These are phyloP conservation scores for Plectranthus barbatus DNA, from an alignment of 257 asterid genomes.

Conservation along the genomic window DNA sequence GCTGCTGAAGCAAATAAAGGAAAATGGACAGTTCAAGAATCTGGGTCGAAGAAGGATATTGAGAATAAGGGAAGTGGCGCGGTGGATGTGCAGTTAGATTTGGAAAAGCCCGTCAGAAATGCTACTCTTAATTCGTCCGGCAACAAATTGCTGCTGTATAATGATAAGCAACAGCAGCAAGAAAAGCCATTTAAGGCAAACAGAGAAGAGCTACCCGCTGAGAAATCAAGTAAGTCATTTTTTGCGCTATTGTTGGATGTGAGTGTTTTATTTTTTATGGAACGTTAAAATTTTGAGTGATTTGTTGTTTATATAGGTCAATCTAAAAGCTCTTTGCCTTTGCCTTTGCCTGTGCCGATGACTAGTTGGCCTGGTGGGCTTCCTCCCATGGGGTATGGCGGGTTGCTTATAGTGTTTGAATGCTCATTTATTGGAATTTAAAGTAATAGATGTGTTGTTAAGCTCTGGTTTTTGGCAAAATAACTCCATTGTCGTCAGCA, in stretches of 20 bases:
- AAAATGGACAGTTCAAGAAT: slow-evolving; percentile 25
- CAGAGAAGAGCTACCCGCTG: slow-evolving; percentile 14
- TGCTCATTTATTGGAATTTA: background rate
- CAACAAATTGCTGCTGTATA: slow-evolving; percentile 16
- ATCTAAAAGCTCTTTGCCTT: slow-evolving; percentile 41
- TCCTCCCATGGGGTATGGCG: slow-evolving; percentile 83
- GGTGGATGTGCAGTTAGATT: too few relatives aligned
- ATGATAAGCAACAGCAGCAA: slow-evolving; percentile 26
- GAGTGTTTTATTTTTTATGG: background rate
- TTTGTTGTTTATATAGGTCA: slow-evolving; percentile 32
- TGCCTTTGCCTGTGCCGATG: slow-evolving; percentile 68
- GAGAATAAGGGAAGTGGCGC: slow-evolving; percentile 39
- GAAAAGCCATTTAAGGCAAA: background rate
- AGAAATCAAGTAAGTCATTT: slow-evolving; percentile 46
- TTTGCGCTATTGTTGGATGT: background rate
- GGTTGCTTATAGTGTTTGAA: background rate
- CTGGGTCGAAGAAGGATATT: slow-evolving; percentile 22
- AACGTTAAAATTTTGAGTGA: background rate
- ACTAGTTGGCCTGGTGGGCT: slow-evolving; percentile 91
- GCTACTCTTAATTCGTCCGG: slow-evolving; percentile 11
- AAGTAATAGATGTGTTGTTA: background rate
- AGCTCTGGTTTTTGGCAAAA: background rate
- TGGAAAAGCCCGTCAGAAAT: slow-evolving; percentile 54
- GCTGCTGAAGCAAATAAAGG: slow-evolving; percentile 32
- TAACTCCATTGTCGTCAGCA: slow-evolving; percentile 28